These are phyloP conservation scores for Kluyveromyces lactis DNA, from an alignment of 805 yeast species.

Conservation along the genomic window DNA sequence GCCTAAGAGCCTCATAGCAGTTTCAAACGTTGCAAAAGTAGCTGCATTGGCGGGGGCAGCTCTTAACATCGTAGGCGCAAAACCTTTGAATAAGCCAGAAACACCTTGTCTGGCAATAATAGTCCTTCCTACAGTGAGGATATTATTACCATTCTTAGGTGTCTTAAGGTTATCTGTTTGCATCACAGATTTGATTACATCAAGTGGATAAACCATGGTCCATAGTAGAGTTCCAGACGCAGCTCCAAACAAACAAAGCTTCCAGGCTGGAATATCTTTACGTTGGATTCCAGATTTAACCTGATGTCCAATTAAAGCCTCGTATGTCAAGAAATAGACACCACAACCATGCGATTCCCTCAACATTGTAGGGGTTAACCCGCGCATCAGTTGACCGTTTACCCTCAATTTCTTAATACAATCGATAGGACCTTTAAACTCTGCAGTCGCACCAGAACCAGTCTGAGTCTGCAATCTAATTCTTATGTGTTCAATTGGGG, in stretches of 20 bases:
- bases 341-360: constrained; percentile 90
- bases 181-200: constrained; percentile 81
- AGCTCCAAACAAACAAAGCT: constrained; percentile 82
- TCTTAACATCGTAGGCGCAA: constrained; percentile 84
- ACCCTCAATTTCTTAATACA: constrained; percentile 42
- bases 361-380: constrained; percentile 70
- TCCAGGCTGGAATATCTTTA: constrained; percentile 76
- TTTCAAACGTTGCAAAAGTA: constrained; percentile 89
- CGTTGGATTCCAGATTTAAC: constrained; percentile 39
- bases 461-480: constrained; percentile 81
- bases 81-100: constrained; percentile 81
- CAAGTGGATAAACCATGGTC: constrained; percentile 79
- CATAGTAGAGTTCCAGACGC: constrained; percentile 85
- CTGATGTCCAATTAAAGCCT: constrained; percentile 62
- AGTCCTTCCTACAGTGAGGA: constrained; percentile 42
- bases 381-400: constrained; percentile 62
- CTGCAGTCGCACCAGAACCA: constrained; percentile 36
- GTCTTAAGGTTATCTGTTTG: constrained; percentile 41
- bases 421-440: constrained; percentile 47
- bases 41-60: constrained; percentile 99
- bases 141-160: constrained; percentile 51
- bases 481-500: constrained; percentile 93
- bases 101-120: constrained; percentile 54
- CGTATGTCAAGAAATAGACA: constrained; percentile 81
- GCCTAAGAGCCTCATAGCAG: constrained; percentile 66